Evolutionary conservation across 2,329 filamentous ascomycete species (phyloP).

Genomic region (Rhynchosporium secalis): DNA sequence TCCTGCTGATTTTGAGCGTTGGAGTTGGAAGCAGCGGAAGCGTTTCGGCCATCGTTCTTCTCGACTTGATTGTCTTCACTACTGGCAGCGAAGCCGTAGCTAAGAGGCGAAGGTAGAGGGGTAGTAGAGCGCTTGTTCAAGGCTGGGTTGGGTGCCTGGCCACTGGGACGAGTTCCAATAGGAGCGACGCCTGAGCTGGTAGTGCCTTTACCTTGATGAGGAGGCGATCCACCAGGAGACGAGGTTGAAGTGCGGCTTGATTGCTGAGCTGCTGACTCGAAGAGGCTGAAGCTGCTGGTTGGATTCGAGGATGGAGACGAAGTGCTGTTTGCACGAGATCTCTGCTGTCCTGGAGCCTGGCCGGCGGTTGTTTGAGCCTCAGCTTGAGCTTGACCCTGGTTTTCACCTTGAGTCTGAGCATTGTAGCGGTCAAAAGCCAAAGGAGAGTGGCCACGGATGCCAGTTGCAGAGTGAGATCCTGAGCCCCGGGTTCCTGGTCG

Average conservation of each 20-base stretch:
- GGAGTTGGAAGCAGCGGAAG: slow-evolving; percentile 61
- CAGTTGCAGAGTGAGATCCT: slow-evolving; percentile 58
- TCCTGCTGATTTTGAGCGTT: slow-evolving; percentile 41
- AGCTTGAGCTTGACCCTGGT: slow-evolving; percentile 41
- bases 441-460: slow-evolving; percentile 75
- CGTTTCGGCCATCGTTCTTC: slow-evolving; percentile 41
- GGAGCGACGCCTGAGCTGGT: slow-evolving; percentile 73
- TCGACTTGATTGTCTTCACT: slow-evolving; percentile 49
- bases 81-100: slow-evolving; percentile 64
- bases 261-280: slow-evolving; percentile 63
- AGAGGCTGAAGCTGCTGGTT: slow-evolving; percentile 57
- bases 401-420: slow-evolving; percentile 40
- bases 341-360: slow-evolving; percentile 41
- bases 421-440: slow-evolving; percentile 72
- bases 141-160: slow-evolving; percentile 56
- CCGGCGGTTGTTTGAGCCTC: slow-evolving; percentile 50
- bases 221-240: slow-evolving; percentile 80
- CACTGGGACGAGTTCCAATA: slow-evolving; percentile 84
- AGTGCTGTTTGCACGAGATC: slow-evolving; percentile 77
- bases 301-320: slow-evolving; percentile 76
- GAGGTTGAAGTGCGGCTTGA: slow-evolving; percentile 80
- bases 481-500: slow-evolving; percentile 67
- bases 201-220: slow-evolving; percentile 62
- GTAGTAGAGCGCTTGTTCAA: slow-evolving; percentile 76
- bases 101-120: slow-evolving; percentile 85